Conservation (phyloP, 2,329 filamentous ascomycete genomes). For the Phyllosticta citribraziliensis region DNA sequence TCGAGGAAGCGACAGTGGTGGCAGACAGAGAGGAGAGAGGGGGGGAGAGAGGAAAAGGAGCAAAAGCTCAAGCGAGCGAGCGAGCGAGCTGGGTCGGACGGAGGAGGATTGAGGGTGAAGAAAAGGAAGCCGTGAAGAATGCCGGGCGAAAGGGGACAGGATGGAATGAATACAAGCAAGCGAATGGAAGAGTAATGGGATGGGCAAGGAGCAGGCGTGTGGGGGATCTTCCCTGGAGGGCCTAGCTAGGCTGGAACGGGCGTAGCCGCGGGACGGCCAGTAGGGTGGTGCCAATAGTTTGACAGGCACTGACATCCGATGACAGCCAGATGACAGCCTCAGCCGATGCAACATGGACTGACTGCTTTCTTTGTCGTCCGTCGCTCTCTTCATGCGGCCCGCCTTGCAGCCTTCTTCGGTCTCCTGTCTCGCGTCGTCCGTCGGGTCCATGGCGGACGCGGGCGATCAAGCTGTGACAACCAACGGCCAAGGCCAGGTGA, state of each 20-base stretch:
- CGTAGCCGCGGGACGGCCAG: background rate
- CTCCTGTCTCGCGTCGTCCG: no score
- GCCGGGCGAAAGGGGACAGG: background rate
- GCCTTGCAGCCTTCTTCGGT: background rate
- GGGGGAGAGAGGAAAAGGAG: background rate
- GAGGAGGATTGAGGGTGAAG: background rate
- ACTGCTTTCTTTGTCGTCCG: background rate
- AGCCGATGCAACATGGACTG: background rate
- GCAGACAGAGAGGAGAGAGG: background rate
- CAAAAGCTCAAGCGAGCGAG: background rate
- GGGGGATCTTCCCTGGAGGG: background rate
- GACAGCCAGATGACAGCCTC: background rate
- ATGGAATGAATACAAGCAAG: background rate
- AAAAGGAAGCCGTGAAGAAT: background rate
- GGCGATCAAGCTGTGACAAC: background rate
- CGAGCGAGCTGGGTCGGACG: background rate
- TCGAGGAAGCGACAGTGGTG: background rate
- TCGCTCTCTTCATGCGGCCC: background rate
- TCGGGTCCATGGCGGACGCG: no score
- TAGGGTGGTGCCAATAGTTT: background rate
- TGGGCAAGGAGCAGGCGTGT: background rate
- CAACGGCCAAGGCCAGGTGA: background rate
- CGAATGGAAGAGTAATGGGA: background rate
- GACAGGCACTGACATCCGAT: background rate
- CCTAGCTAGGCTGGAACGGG: background rate